Evolutionary conservation across 495 filamentous ascomycete genomes (phyloP), one percentile per base, ranked within the genome.

Genomic region (Aspergillus egyptiacus): DNA sequence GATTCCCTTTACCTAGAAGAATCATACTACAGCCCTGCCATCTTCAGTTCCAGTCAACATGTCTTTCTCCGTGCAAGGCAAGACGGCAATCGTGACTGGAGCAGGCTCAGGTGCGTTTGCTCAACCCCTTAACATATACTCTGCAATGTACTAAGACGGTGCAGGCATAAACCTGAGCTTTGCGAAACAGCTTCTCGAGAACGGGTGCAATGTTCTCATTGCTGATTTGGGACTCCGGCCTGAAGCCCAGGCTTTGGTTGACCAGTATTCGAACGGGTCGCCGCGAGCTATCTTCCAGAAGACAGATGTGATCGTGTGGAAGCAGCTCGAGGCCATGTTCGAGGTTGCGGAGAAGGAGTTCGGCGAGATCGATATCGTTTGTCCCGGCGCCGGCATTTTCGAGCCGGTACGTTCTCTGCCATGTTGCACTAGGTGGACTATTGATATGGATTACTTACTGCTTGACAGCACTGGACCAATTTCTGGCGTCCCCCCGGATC

Each of bases 21-120:
- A 34, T 6, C 14, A 15, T 15, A n/a, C n/a, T n/a, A 15, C 32
- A 34, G 14, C 30, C 3, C 15, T 13, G 10, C 18, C 20, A 24
- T 10, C 8, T 8, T n/a, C 11, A 20, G 5, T 30, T 10, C 40
- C 13, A 13, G 17, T 19, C 17, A 32, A 44, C n/a, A 71, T 71
- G 66, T 60, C 71, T 11, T 42, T 77, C 46, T 70, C 73, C 10
- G 75, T 85, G 9, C 48, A 72, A 42, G 82, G 80, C 37, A 82
- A 80, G 65, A 74, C 73, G 31, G 84, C 84, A n/a, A 80, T 87
- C 46, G 67, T 86, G 17, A 87, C 84, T 22, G 84, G 84, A 6
- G 83, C 80, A 32, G 84, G 84, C 46, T 86, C 83, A 44, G 83
- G 83, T 82, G 68, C 45, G 65, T 60, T 15, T 11, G 25, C 1